Base-by-base conservation (phyloP, 2,329 filamentous ascomycete species). In the Chaetomium sp. region DNA sequence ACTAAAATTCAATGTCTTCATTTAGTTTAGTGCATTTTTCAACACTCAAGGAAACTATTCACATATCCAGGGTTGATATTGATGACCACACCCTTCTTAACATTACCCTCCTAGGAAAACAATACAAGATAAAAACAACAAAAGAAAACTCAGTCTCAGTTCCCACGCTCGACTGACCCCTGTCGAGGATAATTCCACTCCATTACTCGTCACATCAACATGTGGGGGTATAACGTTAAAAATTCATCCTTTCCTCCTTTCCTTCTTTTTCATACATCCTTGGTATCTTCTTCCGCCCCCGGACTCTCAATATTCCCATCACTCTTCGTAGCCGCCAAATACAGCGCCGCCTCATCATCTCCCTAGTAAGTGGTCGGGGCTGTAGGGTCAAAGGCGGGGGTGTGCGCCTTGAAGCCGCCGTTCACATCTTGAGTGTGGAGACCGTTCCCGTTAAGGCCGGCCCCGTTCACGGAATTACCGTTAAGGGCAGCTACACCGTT, bases 331-430 rank as follows among this genome's bases (percentile, higher is more conserved):
- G 32, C 19, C 12, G 9, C 34, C 43, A 38, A 34, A 4, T 41
- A 10, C 27, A 27, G 7, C 11, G 6, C 3, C 43, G 9, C 50
- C 35, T 33, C 34, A 10, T 8, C 41, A n/a, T 14, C 14, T 5
- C 1, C 9, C 8, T 59, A 59, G 27, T 56, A 53, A 1, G 50
- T 52, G 40, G 49, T 12, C 27, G 53, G 27, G 7, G 35, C 36
- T 10, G 36, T 34, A 19, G 53, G 53, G 36, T 55, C 27, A n/a
- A 55, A 51, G 14, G 53, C 53, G 4, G 53, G 53, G 35, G 10
- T 33, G 6, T 51, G 36, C 3, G 42, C 37, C 53, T 51, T 51
- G 32, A 47, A 47, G 3, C 53, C 52, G 9, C 52, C 52, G 10
- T 54, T 49, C 6, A 49, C 12, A 19, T 43, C 9, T 32, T 9